phyloP scores from a whole-genome alignment of 2,329 filamentous ascomycete species.

The Trichoderma sp. region DNA sequence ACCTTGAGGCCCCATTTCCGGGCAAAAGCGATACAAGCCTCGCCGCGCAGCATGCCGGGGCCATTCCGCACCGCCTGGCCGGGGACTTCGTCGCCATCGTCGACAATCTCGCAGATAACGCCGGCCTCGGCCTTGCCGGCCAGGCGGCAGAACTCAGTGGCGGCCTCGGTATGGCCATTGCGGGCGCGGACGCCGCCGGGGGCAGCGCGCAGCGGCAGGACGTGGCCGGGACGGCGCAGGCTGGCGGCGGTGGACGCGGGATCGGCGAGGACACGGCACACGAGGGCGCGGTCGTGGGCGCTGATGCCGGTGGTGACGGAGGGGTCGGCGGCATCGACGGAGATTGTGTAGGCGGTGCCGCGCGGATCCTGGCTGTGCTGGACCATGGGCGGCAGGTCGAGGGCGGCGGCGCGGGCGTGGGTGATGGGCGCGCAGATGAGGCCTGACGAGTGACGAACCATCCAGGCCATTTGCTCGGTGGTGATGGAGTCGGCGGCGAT shows the following conservation, averaged over 20 bases:
- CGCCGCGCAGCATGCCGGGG: constrained; percentile 87
- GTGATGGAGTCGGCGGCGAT: constrained; percentile 85
- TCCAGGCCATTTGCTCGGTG: constrained; percentile 88
- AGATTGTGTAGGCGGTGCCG: constrained; percentile 88
- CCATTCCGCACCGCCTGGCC: constrained; percentile 63
- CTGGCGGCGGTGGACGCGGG: constrained; percentile 52
- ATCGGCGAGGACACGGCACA: constrained; percentile 74
- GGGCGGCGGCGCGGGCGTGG: constrained; percentile 62
- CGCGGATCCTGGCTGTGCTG: constrained; percentile 70
- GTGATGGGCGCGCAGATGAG: constrained; percentile 86
- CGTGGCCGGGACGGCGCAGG: constrained; percentile 83
- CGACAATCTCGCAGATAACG: constrained; percentile 89
- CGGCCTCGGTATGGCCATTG: constrained; percentile 88
- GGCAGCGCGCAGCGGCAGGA: constrained; percentile 77
- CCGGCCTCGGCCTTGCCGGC: constrained; percentile 74
- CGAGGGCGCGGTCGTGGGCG: constrained; percentile 80
- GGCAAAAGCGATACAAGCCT: constrained; percentile 85
- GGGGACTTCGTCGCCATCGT: constrained; percentile 70
- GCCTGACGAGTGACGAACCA: constrained; percentile 87
- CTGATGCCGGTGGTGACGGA: constrained; percentile 84
- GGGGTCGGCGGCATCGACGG: constrained; percentile 73
- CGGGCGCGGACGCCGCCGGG: constrained; percentile 77
- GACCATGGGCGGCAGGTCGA: constrained; percentile 90
- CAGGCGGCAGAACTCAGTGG: constrained; percentile 82
- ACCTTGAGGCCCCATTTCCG: constrained; percentile 85